phyloP scores from a whole-genome alignment of 768 basidiomycete genomes.

The Coprinellus aureogranulatus region DNA sequence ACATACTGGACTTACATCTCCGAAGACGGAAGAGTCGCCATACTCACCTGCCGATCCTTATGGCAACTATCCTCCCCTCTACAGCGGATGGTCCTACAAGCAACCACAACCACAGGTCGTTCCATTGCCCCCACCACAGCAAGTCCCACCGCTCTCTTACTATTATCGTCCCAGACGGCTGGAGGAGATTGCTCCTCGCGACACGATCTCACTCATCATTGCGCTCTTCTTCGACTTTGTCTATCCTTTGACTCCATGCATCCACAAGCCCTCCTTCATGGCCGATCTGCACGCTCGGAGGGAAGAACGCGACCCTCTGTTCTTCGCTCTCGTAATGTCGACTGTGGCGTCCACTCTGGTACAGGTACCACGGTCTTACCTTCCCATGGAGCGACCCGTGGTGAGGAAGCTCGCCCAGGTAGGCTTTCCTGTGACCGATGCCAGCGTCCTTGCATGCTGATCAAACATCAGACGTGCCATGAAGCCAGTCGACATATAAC shows the following conservation, averaged over 20 bases:
- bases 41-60: constrained; percentile 47
- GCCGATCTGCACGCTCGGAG: constrained; percentile 77
- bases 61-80: constrained; percentile 51
- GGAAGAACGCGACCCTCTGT: constrained; percentile 86
- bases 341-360: constrained; percentile 85
- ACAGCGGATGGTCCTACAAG: constrained; percentile 71
- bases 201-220: constrained; percentile 78
- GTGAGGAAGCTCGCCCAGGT: constrained; percentile 78
- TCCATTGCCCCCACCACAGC: constrained; percentile 41
- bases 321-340: constrained; percentile 88
- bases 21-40: constrained; percentile 46
- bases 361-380: constrained; percentile 83
- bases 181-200: constrained; percentile 79
- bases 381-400: constrained; percentile 81
- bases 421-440: constrained; percentile 20
- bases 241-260: constrained; percentile 84
- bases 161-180: constrained; percentile 75
- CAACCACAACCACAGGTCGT: constrained; percentile 45
- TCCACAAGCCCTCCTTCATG: constrained; percentile 91
- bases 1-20: constrained; percentile 30
- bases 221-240: constrained; percentile 92
- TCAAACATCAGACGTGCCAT: constrained; percentile 56
- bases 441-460: neutral
- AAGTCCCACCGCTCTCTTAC: constrained; percentile 64
- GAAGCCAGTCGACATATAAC: constrained; percentile 82